phyloP scores from a whole-genome alignment of 1,284 basidiomycete genomes.

The Cystobasidium sp. region DNA sequence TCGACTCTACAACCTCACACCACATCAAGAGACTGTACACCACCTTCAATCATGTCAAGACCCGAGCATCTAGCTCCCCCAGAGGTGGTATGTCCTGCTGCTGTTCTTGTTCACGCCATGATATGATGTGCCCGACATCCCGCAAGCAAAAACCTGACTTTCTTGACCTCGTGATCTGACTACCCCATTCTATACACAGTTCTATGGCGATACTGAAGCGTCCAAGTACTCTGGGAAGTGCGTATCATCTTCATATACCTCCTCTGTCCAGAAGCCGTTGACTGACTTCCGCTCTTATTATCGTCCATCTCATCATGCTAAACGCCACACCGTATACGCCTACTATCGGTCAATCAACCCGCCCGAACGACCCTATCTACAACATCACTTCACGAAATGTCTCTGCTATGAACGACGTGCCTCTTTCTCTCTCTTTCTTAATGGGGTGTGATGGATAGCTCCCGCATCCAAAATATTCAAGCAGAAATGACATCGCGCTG shows the following conservation, averaged over 20 bases:
- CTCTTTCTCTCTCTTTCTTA: too few species aligned
- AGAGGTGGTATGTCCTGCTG: slow-evolving; percentile 74
- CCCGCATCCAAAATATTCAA: slow-evolving; percentile 95
- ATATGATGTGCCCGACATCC: not conserved
- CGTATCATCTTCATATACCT: slow-evolving; percentile 49
- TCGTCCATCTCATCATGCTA: not conserved
- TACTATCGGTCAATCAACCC: not conserved
- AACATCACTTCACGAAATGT: not conserved
- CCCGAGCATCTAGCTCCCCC: slow-evolving; percentile 95
- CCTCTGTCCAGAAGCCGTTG: not conserved
- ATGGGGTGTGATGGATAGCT: too few species aligned
- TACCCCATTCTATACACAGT: slow-evolving; percentile 63
- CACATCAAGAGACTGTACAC: not conserved
- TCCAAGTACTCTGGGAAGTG: slow-evolving; percentile 97
- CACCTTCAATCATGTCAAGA: slow-evolving; percentile 72
- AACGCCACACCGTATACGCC: slow-evolving; percentile 7
- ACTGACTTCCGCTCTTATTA: not conserved
- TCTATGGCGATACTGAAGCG: slow-evolving; percentile 94
- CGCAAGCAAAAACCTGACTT: slow-evolving; percentile 6
- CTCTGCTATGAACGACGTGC: not conserved
- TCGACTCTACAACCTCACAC: not conserved
- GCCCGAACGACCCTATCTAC: not conserved
- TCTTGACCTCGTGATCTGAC: slow-evolving; percentile 7
- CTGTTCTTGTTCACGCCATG: not conserved
- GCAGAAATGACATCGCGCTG: slow-evolving; percentile 97